A percentile compares a stretch with the other conserved stretches of the same genome.
These are phyloP conservation scores for Kwoniella sp. DNA, from an alignment of 768 basidiomycete species.

Conservation along the genomic window DNA sequence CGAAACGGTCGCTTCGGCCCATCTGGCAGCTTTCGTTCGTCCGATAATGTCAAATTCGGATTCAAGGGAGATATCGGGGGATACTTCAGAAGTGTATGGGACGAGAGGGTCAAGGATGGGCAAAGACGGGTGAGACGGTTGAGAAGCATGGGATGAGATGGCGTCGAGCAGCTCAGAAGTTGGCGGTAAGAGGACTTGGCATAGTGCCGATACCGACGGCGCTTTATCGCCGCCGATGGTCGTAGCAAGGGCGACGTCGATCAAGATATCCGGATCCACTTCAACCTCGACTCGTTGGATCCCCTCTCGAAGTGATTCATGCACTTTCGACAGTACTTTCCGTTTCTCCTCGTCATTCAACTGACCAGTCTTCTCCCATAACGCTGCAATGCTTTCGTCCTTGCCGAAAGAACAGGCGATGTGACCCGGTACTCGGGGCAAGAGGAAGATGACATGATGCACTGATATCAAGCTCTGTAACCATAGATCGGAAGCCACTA, in stretches of 20 bases:
- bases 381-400: slow-evolving; percentile 1
- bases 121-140: slow-evolving; percentile 24
- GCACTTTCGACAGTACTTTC: slow-evolving; percentile 7
- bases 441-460: slow-evolving; percentile 37
- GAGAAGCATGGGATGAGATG: slow-evolving; percentile 16
- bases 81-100: slow-evolving; percentile 23
- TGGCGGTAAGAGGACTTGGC: slow-evolving; percentile 23
- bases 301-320: slow-evolving; percentile 10
- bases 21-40: slow-evolving; percentile 68
- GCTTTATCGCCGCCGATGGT: slow-evolving; percentile 6
- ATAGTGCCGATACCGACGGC: slow-evolving; percentile 14
- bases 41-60: slow-evolving; percentile 60
- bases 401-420: slow-evolving; percentile 12
- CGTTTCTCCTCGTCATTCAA: slow-evolving; percentile 19
- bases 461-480: slow-evolving; percentile 39
- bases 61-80: slow-evolving; percentile 16
- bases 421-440: slow-evolving; percentile 28
- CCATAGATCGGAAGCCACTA: slow-evolving; percentile 35
- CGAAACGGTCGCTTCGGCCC: slow-evolving; percentile 63
- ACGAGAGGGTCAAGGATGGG: slow-evolving; percentile 41
- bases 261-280: slow-evolving; percentile 33
- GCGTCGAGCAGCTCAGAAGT: background rate
- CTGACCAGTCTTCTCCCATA: slow-evolving; percentile 11
- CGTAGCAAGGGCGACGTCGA: slow-evolving; percentile 38
- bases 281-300: slow-evolving; percentile 24